Percentiles rank a stretch among this genome's conserved stretches.
These are phyloP conservation scores for Incumbomyces delicatus DNA, from an alignment of 2,329 filamentous ascomycete species.

Conservation along the genomic window DNA sequence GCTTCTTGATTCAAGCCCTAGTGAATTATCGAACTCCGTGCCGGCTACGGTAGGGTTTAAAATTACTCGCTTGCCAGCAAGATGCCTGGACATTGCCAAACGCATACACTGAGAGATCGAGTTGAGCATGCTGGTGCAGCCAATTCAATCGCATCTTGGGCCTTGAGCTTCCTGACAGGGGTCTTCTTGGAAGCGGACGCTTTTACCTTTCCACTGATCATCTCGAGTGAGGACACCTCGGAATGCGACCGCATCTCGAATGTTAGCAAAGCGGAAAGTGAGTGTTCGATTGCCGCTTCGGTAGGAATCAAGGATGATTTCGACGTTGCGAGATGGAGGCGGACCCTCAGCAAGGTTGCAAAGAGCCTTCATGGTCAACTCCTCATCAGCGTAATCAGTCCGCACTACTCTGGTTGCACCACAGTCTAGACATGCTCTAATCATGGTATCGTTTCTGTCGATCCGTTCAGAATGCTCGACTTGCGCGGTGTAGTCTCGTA, in stretches of 20 bases:
- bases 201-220: constrained; percentile 38
- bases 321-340: constrained; percentile 30
- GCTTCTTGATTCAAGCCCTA: too few species aligned
- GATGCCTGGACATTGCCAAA: too few species aligned
- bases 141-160: neutral
- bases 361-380: constrained; percentile 29
- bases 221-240: constrained; percentile 30
- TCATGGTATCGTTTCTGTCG: constrained; percentile 31
- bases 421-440: constrained; percentile 31
- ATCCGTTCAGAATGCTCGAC: constrained; percentile 32
- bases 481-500: constrained; percentile 24
- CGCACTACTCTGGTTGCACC: constrained; percentile 39
- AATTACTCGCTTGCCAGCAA: too few species aligned
- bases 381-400: constrained; percentile 32
- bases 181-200: constrained; percentile 33
- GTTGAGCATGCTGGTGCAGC: too few species aligned
- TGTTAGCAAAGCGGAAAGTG: constrained; percentile 40
- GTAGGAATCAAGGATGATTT: constrained; percentile 35
- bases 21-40: too few species aligned
- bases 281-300: constrained; percentile 37
- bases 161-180: constrained; percentile 21
- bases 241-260: constrained; percentile 39
- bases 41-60: too few species aligned
- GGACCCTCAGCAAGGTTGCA: constrained; percentile 29
- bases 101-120: too few species aligned